These are phyloP conservation scores for Dacryopinax primogenitus DNA, from an alignment of 768 basidiomycete genomes.

Conservation along the genomic window DNA sequence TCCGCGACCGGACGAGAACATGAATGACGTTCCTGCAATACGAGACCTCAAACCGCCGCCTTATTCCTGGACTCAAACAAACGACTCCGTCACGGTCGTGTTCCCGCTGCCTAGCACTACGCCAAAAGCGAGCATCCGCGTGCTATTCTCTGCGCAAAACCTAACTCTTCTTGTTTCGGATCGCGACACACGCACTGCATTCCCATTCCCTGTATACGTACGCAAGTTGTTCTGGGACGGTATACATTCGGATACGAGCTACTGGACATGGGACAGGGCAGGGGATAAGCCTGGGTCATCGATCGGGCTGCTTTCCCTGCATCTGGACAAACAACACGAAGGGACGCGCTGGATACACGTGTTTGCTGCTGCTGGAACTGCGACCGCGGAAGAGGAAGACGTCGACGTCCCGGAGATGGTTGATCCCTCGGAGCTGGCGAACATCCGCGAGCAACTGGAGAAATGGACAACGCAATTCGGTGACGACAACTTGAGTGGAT, in stretches of 20 bases:
- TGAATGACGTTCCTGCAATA: slow-evolving; percentile 30
- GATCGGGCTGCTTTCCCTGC: slow-evolving; percentile 57
- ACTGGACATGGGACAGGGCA: slow-evolving; percentile 86
- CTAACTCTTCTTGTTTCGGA: slow-evolving; percentile 49
- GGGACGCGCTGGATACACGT: slow-evolving; percentile 79
- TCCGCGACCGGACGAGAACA: slow-evolving; percentile 46
- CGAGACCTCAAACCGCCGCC: slow-evolving; percentile 45
- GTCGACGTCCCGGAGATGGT: slow-evolving; percentile 77
- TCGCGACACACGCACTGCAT: slow-evolving; percentile 20
- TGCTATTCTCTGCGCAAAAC: slow-evolving; percentile 49
- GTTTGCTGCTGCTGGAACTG: slow-evolving; percentile 41
- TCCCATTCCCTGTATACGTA: slow-evolving; percentile 37
- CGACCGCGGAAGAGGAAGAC: slow-evolving; percentile 32
- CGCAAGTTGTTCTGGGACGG: slow-evolving; percentile 62
- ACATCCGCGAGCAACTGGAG: slow-evolving; percentile 68
- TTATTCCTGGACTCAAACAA: slow-evolving; percentile 86
- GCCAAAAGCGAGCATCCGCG: slow-evolving; percentile 48
- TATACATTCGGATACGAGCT: slow-evolving; percentile 63
- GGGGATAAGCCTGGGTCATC: slow-evolving; percentile 42
- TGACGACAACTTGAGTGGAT: slow-evolving; percentile 47
- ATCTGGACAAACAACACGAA: slow-evolving; percentile 76
- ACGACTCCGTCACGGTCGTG: slow-evolving; percentile 68
- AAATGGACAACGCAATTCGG: slow-evolving; percentile 64
- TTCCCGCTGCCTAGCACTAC: slow-evolving; percentile 70
- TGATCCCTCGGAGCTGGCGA: slow-evolving; percentile 67